phyloP scores from a whole-genome alignment of 1,284 basidiomycete genomes.

The Salmacisia buchloeana region DNA sequence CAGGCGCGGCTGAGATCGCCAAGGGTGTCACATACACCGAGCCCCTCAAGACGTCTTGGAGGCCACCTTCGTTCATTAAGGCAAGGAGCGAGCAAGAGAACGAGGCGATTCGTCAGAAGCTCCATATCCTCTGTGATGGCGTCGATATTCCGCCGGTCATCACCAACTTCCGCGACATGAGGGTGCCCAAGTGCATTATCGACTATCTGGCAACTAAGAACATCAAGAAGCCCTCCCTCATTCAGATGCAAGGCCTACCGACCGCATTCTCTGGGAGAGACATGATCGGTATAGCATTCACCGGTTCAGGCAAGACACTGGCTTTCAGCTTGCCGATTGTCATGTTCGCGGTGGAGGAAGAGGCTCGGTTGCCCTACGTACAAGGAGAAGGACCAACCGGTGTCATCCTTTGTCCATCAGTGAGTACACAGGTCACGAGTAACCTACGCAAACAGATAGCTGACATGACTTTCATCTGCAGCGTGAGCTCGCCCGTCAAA shows the following conservation, averaged over 20 bases:
- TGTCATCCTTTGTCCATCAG: constrained; percentile 69
- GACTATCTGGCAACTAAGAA: constrained; percentile 69
- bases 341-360: constrained; percentile 74
- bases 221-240: constrained; percentile 83
- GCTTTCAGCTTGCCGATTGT: constrained; percentile 53
- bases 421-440: constrained; percentile 54
- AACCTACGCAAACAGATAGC: constrained; percentile 41
- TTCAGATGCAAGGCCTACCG: constrained; percentile 94
- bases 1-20: constrained; percentile 84
- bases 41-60: constrained; percentile 81
- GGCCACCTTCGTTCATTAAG: constrained; percentile 75
- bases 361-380: constrained; percentile 78
- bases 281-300: constrained; percentile 55
- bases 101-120: constrained; percentile 72
- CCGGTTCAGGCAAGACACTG: constrained; percentile 54
- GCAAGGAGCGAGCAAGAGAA: constrained; percentile 66
- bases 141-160: constrained; percentile 90
- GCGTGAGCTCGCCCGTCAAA: constrained; percentile 60
- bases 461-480: neutral
- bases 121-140: constrained; percentile 87
- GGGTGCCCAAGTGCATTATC: constrained; percentile 78
- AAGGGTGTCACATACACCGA: constrained; percentile 87
- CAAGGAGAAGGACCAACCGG: constrained; percentile 93
- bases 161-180: constrained; percentile 94
- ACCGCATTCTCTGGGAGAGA: constrained; percentile 61